phyloP scores from a whole-genome alignment of 129 eudicot species.

The Saposhnikovia divaricata region DNA sequence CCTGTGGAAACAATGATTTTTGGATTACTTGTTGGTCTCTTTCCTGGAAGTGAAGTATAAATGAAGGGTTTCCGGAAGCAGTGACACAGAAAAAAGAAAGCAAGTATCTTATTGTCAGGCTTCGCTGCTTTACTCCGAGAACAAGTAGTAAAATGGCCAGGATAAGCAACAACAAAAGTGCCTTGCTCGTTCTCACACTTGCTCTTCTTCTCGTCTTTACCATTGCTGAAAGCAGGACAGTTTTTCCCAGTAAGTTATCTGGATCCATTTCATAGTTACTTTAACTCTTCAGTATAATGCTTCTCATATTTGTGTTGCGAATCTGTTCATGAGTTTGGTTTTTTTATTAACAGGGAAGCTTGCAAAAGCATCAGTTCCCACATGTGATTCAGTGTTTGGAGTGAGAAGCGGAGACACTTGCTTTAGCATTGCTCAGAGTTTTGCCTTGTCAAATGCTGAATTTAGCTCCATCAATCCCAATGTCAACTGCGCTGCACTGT shows the following conservation, averaged over 20 bases:
- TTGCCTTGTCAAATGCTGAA: too few species aligned
- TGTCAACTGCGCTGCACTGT: too few species aligned
- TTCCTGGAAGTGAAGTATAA: neutral
- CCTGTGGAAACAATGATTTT: neutral
- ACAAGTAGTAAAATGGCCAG: neutral
- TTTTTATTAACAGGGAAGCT: neutral
- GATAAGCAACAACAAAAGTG: neutral
- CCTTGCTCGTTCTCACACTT: neutral
- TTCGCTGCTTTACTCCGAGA: neutral
- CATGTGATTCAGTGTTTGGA: too few species aligned
- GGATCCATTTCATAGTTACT: neutral
- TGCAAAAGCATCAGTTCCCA: too few species aligned
- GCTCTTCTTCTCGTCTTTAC: slow-evolving; percentile 1
- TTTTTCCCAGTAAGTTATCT: too few species aligned
- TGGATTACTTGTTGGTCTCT: neutral
- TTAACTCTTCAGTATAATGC: neutral
- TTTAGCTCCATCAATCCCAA: too few species aligned
- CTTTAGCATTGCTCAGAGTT: too few species aligned
- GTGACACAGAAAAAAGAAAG: neutral
- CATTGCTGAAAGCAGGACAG: neutral
- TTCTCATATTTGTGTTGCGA: too few species aligned
- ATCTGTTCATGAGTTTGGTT: too few species aligned
- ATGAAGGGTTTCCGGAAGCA: neutral
- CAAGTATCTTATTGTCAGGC: neutral
- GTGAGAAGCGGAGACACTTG: too few species aligned